Evolutionary conservation across 2,329 filamentous ascomycete species (phyloP), one percentile per base, ranked within the genome.

Genomic region (Trichophaea hybrida): DNA sequence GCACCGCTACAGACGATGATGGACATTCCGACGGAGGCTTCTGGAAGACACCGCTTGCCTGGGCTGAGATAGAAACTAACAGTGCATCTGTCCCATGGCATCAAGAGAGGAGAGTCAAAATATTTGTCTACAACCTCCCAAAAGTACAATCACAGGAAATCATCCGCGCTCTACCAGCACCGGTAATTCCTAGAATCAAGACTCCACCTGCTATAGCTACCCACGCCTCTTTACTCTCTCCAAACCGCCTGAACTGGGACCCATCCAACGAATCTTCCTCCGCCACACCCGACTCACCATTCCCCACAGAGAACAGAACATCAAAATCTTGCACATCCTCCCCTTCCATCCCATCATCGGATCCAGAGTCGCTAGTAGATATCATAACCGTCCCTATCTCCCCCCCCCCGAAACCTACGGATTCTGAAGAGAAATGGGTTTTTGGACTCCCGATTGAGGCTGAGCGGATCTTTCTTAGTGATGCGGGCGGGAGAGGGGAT

Each of bases 41-140:
- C 56, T 32, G 65, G 64, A 46, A 64, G 57, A 52, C 52, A 59
- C 70, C 85, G 75, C 72, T 86, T 74, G 70, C 85, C 74, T 70
- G 90, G 80, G 88, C 88, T 5, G 90, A 96, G 74, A 94, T 95
- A 65, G 93, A 98, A 70, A 95, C 91, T 1, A 96, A 91, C 69
- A 86, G 90, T 4, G 88, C 91, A 1, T 97, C 95, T 68, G 90
- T 95, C 69, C 91, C 93, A 1, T 96, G 97, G 74, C 91, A 97
- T 71, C 93, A 90, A 0, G 90, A 97, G 69, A 80, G 82, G 58
- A 82, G 91, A 2, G 86, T 97, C 49, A 81, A 78, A n/a, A 76
- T 96, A 33, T 86, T 83, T 66, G 79, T 88, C 46, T 86, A 68
- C 46, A 84, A 4, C 15, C 53, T 37, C 8, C 53, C 53, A 10